These are phyloP conservation scores for Nicotiana noctiflora DNA, from an alignment of 257 asterid species.

Conservation along the genomic window DNA sequence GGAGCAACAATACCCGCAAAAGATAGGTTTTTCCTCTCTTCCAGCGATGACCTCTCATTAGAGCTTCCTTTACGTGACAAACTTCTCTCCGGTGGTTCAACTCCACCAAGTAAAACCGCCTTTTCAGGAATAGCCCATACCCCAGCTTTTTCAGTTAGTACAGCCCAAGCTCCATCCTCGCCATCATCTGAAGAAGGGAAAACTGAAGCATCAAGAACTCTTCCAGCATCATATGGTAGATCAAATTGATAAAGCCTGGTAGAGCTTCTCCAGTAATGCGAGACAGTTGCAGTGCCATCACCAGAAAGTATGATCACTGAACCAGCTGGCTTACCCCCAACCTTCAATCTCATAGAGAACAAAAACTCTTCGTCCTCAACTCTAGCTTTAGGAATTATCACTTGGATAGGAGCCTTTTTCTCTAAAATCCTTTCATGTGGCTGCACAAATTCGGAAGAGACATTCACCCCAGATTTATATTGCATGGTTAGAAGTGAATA, in stretches of 20 bases:
- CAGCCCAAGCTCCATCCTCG: constrained; percentile 88
- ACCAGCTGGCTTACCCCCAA: constrained; percentile 91
- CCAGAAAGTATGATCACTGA: constrained; percentile 83
- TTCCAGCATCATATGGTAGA: constrained; percentile 89
- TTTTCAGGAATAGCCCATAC: constrained; percentile 96
- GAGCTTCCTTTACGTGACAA: constrained; percentile 93
- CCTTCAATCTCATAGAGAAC: constrained; percentile 77
- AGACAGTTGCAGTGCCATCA: constrained; percentile 97
- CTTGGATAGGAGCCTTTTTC: constrained; percentile 78
- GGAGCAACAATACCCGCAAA: constrained; percentile 59
- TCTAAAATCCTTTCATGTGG: constrained; percentile 68
- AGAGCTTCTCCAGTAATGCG: constrained; percentile 81
- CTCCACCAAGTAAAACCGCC: constrained; percentile 87
- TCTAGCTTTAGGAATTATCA: constrained; percentile 91
- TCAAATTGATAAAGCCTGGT: constrained; percentile 90
- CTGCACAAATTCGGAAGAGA: constrained; percentile 26
- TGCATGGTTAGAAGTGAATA: constrained; percentile 93
- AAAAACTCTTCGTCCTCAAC: constrained; percentile 81
- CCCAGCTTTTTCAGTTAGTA: constrained; percentile 94
- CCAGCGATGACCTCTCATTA: constrained; percentile 56
- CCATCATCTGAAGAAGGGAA: constrained; percentile 64
- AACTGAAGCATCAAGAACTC: constrained; percentile 87
- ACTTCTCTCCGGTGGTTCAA: constrained; percentile 94
- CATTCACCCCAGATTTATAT: constrained; percentile 66
- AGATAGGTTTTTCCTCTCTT: constrained; percentile 52